Evolutionary conservation across 176 grass and related monocot genomes (phyloP), one percentile per base, ranked within the genome.

Genomic region (Oryza glaberrima): DNA sequence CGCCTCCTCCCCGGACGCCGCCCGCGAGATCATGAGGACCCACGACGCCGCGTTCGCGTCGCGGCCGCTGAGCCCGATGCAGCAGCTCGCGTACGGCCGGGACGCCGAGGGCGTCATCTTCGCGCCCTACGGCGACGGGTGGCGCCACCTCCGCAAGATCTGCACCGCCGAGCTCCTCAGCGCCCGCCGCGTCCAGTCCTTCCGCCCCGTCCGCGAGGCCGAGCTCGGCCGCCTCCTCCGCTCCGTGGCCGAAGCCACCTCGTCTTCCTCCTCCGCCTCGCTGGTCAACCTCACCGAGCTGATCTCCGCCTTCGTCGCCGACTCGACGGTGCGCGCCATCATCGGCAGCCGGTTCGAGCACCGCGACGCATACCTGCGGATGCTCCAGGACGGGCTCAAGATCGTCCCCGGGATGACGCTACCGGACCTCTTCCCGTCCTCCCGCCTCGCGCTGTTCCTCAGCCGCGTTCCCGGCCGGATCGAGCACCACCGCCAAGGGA

Each of bases 1-100:
- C 2, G 78, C 89, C 15, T 90, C 88, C 0, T 92, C 92, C 11
- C 43, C 81, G 8, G 85, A 87, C 15, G 87, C 85, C 13, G 91
- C 91, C 5, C 83, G 58, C 30, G 94, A 97, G 83, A 77, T 97
- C 77, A 88, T 92, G 84, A 88, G 52, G 75, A 88, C 87, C 67
- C 87, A 91, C 14, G 91, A 94, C 84, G n/a, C 82, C 19, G 69
- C 44, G 19, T 94, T 97, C 60, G 48, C 94, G 5, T 84, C 79
- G 11, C 69, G 94, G 28, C 85, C 84, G 16, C 3, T 91, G 0
- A 63, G 73, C 9, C 68, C 80, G 4, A 73, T 87, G 6, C 30
- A 56, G 46, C 56, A 30, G 26, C 72, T 94, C 35, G 60, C 73
- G 19, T 82, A 74, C 30, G 30, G 30, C n/a, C 69, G 72, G 34